These are phyloP conservation scores for Microdochium trichocladiopsis DNA, from an alignment of 2,329 filamentous ascomycete species.

Conservation along the genomic window DNA sequence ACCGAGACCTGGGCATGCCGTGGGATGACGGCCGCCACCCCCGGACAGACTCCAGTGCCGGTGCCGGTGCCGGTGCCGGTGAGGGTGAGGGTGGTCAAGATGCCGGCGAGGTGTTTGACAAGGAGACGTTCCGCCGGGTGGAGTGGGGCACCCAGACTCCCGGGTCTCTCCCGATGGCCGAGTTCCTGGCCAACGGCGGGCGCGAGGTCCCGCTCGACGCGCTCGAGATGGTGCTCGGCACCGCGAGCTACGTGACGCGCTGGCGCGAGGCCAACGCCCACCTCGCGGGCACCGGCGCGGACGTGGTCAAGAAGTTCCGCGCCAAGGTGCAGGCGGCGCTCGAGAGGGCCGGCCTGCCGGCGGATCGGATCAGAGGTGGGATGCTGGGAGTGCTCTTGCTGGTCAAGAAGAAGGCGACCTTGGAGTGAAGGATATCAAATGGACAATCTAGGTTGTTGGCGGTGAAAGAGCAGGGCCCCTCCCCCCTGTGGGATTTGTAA, in stretches of 20 bases:
- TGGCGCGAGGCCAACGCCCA: conserved; percentile 38
- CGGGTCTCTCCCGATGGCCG: background rate
- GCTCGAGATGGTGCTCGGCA: conserved; percentile 27
- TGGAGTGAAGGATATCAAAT: background rate
- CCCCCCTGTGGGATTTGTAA: too few species aligned
- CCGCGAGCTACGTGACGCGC: conserved; percentile 29
- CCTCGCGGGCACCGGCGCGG: conserved; percentile 26
- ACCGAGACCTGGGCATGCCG: conserved; percentile 35
- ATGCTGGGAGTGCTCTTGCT: background rate
- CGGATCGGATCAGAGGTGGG: background rate
- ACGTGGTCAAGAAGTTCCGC: conserved; percentile 19
- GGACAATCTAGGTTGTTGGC: too few species aligned
- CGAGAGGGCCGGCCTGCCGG: background rate
- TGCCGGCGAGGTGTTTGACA: conserved; percentile 23
- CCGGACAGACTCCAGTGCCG: too few species aligned
- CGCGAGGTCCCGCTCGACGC: conserved; percentile 18
- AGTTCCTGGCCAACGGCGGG: conserved; percentile 3
- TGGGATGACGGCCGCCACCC: conserved; percentile 41
- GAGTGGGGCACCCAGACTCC: conserved; percentile 30
- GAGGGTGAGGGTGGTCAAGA: background rate
- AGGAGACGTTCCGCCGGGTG: conserved; percentile 27
- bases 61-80: conserved; percentile 12
- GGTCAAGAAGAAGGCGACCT: background rate
- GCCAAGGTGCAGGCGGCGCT: background rate
- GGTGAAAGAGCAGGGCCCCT: too few species aligned